These are phyloP conservation scores for Candida ortonii DNA, from an alignment of 805 yeast genomes.

Conservation along the genomic window DNA sequence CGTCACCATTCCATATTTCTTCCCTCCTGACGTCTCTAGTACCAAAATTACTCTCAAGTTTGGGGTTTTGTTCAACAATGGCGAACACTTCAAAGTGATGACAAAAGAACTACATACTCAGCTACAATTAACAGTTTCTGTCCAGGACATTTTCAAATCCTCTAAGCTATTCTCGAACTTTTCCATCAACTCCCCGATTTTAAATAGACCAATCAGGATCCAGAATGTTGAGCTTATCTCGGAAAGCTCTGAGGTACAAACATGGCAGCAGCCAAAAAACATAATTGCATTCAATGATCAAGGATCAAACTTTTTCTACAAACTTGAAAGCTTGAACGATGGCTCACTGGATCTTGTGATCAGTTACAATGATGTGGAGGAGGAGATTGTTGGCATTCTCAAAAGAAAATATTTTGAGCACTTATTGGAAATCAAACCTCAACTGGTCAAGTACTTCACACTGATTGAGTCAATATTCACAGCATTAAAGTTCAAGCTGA, in stretches of 20 bases:
- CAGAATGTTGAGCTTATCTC: conserved; percentile 35
- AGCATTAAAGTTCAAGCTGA: conserved; percentile 24
- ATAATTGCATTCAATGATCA: conserved; percentile 66
- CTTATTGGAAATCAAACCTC: conserved; percentile 6
- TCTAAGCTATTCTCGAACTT: conserved; percentile 61
- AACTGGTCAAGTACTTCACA: conserved; percentile 22
- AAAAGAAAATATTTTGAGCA: conserved; percentile 17
- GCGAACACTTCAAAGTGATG: conserved; percentile 17
- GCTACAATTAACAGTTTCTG: conserved; percentile 67
- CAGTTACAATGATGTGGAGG: conserved; percentile 43
- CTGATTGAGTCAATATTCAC: conserved; percentile 23
- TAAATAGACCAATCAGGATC: conserved; percentile 52
- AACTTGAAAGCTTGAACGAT: conserved; percentile 35
- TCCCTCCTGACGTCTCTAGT: conserved; percentile 34
- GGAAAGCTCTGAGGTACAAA: conserved; percentile 18
- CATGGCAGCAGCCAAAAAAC: conserved; percentile 33
- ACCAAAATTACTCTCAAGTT: conserved; percentile 24
- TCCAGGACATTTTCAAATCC: conserved; percentile 70
- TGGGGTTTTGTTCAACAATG: conserved; percentile 21
- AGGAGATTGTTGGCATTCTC: conserved; percentile 40
- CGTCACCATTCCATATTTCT: conserved; percentile 32
- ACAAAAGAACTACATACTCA: conserved; percentile 44
- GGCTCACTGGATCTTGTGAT: conserved; percentile 44
- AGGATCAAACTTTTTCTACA: conserved; percentile 60
- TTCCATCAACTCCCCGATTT: conserved; percentile 58